Evolutionary conservation across 1,284 basidiomycete genomes (phyloP).

Genomic region (Ustilago xerochloae): DNA sequence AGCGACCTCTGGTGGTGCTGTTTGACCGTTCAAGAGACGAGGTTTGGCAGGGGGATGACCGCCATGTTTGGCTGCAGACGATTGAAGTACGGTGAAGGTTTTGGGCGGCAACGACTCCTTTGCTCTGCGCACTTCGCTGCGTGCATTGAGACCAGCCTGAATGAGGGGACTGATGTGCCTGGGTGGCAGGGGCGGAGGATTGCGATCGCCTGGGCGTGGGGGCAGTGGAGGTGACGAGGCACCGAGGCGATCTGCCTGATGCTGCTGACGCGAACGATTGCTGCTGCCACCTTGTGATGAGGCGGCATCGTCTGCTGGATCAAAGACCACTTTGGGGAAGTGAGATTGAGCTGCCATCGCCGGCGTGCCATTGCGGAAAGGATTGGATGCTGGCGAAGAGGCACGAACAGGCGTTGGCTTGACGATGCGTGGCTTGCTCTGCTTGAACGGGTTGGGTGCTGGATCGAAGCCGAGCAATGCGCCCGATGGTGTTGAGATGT

Average conservation of each 20-base stretch:
- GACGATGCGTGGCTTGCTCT: conserved; percentile 62
- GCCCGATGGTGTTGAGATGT: conserved; percentile 32
- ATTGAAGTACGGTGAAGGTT: conserved; percentile 65
- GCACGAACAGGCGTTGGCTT: conserved; percentile 61
- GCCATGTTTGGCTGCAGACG: conserved; percentile 45
- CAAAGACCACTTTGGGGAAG: conserved; percentile 45
- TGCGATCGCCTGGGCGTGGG: conserved; percentile 39
- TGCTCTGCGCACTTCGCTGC: conserved; percentile 59
- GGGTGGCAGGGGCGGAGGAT: conserved; percentile 62
- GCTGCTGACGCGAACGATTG: conserved; percentile 35
- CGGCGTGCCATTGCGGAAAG: conserved; percentile 49
- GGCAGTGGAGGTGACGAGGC: conserved; percentile 48
- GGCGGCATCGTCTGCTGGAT: conserved; percentile 31
- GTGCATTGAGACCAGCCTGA: conserved; percentile 65
- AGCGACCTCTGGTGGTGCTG: conserved; percentile 50
- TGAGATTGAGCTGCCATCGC: conserved; percentile 34
- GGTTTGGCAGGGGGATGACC: conserved; percentile 41
- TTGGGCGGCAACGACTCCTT: conserved; percentile 65
- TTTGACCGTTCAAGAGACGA: conserved; percentile 57
- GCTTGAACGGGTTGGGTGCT: conserved; percentile 62
- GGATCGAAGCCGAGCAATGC: conserved; percentile 61
- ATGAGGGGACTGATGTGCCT: conserved; percentile 65
- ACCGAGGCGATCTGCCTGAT: conserved; percentile 40
- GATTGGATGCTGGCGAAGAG: conserved; percentile 52
- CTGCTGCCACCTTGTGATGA: conserved; percentile 46